phyloP scores from a whole-genome alignment of 768 basidiomycete species.

The Ephemerocybe angulata region DNA sequence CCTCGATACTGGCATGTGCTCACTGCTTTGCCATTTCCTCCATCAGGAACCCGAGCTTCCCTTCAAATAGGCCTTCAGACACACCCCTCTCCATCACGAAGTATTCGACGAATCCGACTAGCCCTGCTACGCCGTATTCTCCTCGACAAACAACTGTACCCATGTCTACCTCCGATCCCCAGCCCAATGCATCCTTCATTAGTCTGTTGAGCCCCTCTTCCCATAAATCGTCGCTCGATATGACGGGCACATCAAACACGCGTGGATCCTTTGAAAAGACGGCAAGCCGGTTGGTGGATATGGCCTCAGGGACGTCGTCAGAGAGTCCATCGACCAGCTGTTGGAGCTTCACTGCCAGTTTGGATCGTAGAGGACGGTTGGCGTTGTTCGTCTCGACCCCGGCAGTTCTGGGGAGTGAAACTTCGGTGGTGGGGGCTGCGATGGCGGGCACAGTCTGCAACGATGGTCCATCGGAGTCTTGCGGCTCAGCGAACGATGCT shows the following conservation, averaged over 20 bases:
- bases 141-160: background rate
- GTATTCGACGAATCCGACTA: background rate
- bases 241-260: background rate
- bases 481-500: too few relatives aligned
- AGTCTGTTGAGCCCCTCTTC: conserved; percentile 15
- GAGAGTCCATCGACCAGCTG: conserved; percentile 3
- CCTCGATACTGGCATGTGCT: background rate
- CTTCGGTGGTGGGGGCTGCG: too few relatives aligned
- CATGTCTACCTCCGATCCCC: conserved; percentile 10
- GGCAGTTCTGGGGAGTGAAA: too few relatives aligned
- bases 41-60: conserved; percentile 13
- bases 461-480: too few relatives aligned
- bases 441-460: too few relatives aligned
- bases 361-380: background rate
- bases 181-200: conserved; percentile 19
- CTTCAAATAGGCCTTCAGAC: conserved; percentile 12
- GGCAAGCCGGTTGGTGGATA: conserved; percentile 4
- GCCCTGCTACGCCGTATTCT: background rate
- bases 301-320: conserved; percentile 12
- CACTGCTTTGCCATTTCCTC: conserved; percentile 5
- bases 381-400: too few relatives aligned
- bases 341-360: background rate
- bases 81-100: conserved; percentile 4
- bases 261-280: conserved; percentile 9
- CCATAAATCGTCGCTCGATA: conserved; percentile 17